Conservation (phyloP, 225 moss, liverwort and hornwort genomes). For the Sphagnum tenellum region DNA sequence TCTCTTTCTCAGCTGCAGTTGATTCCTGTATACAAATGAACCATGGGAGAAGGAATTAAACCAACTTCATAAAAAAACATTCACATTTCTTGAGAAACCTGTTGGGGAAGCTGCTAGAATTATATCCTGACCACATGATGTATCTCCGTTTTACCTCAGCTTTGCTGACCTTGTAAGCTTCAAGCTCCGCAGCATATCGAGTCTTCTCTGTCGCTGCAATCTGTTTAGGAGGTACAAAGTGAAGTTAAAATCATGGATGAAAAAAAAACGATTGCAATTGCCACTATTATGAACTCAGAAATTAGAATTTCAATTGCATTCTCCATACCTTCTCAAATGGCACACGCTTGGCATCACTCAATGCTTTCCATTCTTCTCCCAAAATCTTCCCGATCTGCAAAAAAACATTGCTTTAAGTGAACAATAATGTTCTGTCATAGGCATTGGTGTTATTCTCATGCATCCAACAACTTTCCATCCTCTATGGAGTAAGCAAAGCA, state of each 20-base stretch:
- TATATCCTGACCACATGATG: too few relatives aligned
- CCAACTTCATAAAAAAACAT: too few relatives aligned
- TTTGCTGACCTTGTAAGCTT: slow-evolving; percentile 67
- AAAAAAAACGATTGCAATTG: too few relatives aligned
- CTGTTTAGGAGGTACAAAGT: slow-evolving; percentile 13
- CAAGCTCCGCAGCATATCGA: slow-evolving; percentile 68
- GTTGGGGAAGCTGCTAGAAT: too few relatives aligned
- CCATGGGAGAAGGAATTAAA: too few relatives aligned
- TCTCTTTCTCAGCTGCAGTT: slow-evolving; percentile 42
- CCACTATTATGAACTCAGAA: background rate
- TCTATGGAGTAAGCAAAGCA: background rate
- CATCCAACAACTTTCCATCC: too few relatives aligned
- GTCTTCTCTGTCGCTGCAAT: slow-evolving; percentile 60
- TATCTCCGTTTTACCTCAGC: slow-evolving; percentile 31
- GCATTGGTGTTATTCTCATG: too few relatives aligned
- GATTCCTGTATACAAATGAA: slow-evolving; percentile 29
- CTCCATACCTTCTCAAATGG: slow-evolving; percentile 57
- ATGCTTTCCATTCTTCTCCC: slow-evolving; percentile 81
- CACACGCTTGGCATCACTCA: slow-evolving; percentile 37
- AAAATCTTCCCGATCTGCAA: slow-evolving; percentile 70
- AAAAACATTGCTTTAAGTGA: background rate
- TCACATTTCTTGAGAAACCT: too few relatives aligned
- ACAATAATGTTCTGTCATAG: too few relatives aligned
- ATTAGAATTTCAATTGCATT: background rate
- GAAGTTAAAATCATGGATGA: too few relatives aligned